These are phyloP conservation scores for Trifolium fragiferum DNA, from an alignment of 306 rosid genomes.

Conservation along the genomic window DNA sequence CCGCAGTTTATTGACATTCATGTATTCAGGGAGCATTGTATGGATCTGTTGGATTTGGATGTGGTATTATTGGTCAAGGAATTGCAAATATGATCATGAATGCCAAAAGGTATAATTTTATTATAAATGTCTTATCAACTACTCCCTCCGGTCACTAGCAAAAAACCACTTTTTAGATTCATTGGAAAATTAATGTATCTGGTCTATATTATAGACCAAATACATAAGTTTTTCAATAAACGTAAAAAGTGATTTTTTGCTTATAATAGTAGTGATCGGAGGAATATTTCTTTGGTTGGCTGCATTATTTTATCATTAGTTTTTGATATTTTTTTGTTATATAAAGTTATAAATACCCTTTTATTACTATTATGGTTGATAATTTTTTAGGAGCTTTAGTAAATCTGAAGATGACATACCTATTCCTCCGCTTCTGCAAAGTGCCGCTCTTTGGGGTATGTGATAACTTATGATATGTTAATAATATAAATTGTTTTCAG, in stretches of 20 bases:
- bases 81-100: slow-evolving; percentile 92
- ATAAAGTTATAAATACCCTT: background rate
- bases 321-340: background rate
- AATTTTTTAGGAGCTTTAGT: slow-evolving; percentile 71
- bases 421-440: slow-evolving; percentile 87
- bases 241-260: too few relatives aligned
- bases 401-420: slow-evolving; percentile 94
- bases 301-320: slow-evolving; percentile 4
- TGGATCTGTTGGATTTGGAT: slow-evolving; percentile 89
- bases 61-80: slow-evolving; percentile 97
- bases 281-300: slow-evolving; percentile 8
- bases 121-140: slow-evolving; percentile 12
- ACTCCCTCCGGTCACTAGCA: too few relatives aligned
- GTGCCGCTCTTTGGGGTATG: slow-evolving; percentile 79
- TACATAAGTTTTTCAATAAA: too few relatives aligned
- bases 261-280: too few relatives aligned
- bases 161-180: too few relatives aligned
- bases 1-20: slow-evolving; percentile 33
- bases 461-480: background rate
- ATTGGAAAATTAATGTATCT: too few relatives aligned
- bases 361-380: background rate
- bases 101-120: slow-evolving; percentile 68
- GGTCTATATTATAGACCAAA: too few relatives aligned
- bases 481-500: too few relatives aligned
- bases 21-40: slow-evolving; percentile 83